These are phyloP conservation scores for Myriangium duriaei DNA, from an alignment of 2,329 filamentous ascomycete species.

Conservation along the genomic window DNA sequence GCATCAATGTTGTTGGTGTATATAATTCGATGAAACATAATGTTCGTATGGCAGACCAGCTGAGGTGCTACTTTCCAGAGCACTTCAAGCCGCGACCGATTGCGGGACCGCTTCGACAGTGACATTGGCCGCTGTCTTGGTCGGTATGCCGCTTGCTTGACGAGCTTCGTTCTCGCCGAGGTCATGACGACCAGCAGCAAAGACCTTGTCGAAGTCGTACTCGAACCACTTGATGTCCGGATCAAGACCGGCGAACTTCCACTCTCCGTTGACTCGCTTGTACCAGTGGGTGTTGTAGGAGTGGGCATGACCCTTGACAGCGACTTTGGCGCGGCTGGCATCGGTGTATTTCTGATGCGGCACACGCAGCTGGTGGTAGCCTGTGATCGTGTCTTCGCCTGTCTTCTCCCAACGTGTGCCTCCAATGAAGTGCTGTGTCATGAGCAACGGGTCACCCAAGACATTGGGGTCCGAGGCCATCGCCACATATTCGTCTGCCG, in stretches of 20 bases:
- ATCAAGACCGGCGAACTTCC: constrained; percentile 45
- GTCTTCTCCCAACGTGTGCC: constrained; percentile 40
- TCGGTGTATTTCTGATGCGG: constrained; percentile 44
- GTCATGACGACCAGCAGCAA: constrained; percentile 35
- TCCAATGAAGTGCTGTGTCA: constrained; percentile 46
- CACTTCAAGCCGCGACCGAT: neutral
- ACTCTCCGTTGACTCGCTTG: constrained; percentile 44
- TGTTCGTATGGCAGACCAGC: too few species aligned
- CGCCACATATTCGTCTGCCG: constrained; percentile 39
- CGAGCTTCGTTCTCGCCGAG: constrained; percentile 27
- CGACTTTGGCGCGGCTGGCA: constrained; percentile 32
- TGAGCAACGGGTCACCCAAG: constrained; percentile 42
- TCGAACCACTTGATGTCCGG: constrained; percentile 44
- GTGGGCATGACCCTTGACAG: constrained; percentile 45
- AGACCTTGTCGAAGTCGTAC: constrained; percentile 45
- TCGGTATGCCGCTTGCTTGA: constrained; percentile 25
- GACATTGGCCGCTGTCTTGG: neutral
- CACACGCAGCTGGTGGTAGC: constrained; percentile 46
- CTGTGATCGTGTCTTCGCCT: constrained; percentile 35
- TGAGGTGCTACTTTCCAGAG: too few species aligned
- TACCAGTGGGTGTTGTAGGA: constrained; percentile 43
- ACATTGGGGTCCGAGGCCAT: constrained; percentile 41
- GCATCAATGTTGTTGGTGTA: too few species aligned
- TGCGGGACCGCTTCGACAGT: neutral
- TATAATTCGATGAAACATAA: too few species aligned